Base-by-base conservation (phyloP, 352 stramenopile genomes). In the Blastocystis sp. region DNA sequence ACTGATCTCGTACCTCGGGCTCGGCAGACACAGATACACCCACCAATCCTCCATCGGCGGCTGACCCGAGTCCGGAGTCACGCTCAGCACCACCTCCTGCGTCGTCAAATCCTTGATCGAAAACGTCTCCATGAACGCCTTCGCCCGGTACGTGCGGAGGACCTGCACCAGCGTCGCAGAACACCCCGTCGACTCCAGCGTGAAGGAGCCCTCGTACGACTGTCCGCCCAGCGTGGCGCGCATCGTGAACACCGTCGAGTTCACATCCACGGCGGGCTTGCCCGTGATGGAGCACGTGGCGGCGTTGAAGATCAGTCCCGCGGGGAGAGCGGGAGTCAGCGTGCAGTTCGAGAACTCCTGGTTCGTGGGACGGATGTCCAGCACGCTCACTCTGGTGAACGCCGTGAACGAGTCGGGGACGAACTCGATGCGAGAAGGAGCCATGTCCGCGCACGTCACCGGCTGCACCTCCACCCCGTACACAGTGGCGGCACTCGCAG, bases 301-400 rank as follows among this genome's bases (percentile, higher is more conserved):
- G 33, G 29, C 31, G 29, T 81, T 65, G 45, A 81, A 31, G 13
- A 51, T 31, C n/a, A 81, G 9, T 41, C 71, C 71, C 0, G 71
- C 29, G 16, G 71, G 71, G 33, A 65, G 71, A 0, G 13, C 12
- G 29, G 71, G 71, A 63, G 12, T 37, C 19, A 35, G 0, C 13
- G 71, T 51, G 45, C 71, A 81, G 24, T 81, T 10, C 21, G 39
- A 81, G 37, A 66, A 66, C 39, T 81, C 66, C 71, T 81, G 45
- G 60, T 81, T 81, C 41, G 51, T 21, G 33, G 50, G 33, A 19
- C 63, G 71, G 60, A 81, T 81, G 29, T 63, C 26, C 9, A 65
- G 45, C 16, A 0, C 33, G 21, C 66, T 51, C 63, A 66, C 63
- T 31, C 9, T 50, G 71, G 71, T 51, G 24, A 50, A 81, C 9